phyloP scores from a whole-genome alignment of 495 filamentous ascomycete species.

The Bacidia gigantensis region DNA sequence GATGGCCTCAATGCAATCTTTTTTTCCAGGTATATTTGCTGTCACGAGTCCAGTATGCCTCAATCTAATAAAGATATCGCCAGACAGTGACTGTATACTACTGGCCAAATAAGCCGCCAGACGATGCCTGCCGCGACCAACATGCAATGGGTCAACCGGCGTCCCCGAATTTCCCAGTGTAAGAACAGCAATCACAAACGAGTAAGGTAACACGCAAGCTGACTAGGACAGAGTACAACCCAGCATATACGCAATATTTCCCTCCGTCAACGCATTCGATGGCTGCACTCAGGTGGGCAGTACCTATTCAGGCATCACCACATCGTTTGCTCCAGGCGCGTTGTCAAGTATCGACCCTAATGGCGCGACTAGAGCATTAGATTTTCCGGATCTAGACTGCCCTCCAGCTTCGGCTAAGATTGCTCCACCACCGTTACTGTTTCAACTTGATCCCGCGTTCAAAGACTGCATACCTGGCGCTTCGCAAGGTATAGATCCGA shows the following conservation, averaged over 20 bases:
- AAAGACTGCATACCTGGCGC: neutral
- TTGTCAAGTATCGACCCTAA: neutral
- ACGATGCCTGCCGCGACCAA: neutral
- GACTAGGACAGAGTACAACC: neutral
- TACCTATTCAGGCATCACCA: neutral
- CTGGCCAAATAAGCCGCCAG: neutral
- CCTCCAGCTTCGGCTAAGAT: neutral
- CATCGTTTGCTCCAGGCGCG: neutral
- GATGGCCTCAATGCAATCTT: neutral
- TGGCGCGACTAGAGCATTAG: neutral
- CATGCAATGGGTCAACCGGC: too few species aligned
- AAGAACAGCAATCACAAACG: too few species aligned
- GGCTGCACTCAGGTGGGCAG: neutral
- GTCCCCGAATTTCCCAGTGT: too few species aligned
- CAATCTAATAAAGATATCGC: neutral
- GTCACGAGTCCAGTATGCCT: neutral
- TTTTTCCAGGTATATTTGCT: neutral
- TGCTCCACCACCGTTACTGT: neutral
- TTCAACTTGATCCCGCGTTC: neutral
- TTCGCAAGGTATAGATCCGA: neutral
- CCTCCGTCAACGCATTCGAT: neutral
- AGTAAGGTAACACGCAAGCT: neutral
- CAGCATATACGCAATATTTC: neutral
- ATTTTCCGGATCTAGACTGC: neutral
- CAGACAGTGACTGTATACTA: neutral